Base-by-base conservation (phyloP, 2,329 filamentous ascomycete species). In the Diaporthe nobilis region DNA sequence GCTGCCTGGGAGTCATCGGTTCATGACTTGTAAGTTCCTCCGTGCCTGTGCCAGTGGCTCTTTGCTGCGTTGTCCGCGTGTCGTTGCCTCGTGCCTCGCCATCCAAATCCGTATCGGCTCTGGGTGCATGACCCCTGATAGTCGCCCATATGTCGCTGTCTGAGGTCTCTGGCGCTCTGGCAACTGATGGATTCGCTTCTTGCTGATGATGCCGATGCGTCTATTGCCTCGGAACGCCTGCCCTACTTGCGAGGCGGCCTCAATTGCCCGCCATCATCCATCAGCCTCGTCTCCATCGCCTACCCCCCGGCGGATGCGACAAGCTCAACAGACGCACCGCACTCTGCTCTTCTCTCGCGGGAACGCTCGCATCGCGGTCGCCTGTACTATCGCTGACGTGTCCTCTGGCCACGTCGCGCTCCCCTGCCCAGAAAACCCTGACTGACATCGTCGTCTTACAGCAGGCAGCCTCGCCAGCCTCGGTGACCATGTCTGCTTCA, bases 401-500 rank as follows among this genome's bases (percentile, higher is more conserved):
- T 76, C 80, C 73, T 75, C 71, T 77, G 72, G 80, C 77, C 74
- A 77, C 39, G 76, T 77, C 49, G 25, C 78, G 68, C 78, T 76
- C 75, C 78, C 75, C 74, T 42, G 83, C 86, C 85, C 80, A 82
- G 75, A 80, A 78, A 80, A 78, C 75, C 84, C 81, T 84, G 77
- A 81, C 88, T 90, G 86, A 90, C 84, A 83, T 86, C 83, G 83
- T 84, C 84, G 84, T 86, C 86, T 83, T 81, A 77, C 81, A 91
- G 90, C 88, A 86, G 89, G 89, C 89, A 91, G 90, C 88, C 83
- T 88, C 89, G 88, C 86, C 88, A 85, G 89, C 90, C 86, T 88
- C 88, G 85, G 88, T 88, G 86, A 90, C 88, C 83, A 91, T 93
- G 88, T 91, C 90, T 86, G 89, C 88, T 85, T 89, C 91, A 82